Evolutionary conservation across 139 green algal genomes (phyloP).

Genomic region (Chlamydomonas sphaeroides): DNA sequence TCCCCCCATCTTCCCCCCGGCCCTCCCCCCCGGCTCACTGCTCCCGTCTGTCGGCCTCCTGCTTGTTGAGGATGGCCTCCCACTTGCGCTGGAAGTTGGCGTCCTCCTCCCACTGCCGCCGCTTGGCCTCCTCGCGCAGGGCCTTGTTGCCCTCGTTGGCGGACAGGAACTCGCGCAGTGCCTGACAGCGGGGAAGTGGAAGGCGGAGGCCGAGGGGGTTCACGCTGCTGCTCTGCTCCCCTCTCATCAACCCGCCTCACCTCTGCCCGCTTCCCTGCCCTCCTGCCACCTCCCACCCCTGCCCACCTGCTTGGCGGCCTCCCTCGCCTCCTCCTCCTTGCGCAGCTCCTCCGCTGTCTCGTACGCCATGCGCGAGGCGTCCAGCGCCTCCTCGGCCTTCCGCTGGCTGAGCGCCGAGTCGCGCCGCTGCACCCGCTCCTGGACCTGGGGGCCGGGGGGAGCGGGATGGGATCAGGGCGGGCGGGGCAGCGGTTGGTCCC

Average conservation of each 20-base stretch:
- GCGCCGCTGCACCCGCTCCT: neutral
- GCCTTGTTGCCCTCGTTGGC: constrained; percentile 48
- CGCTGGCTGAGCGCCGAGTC: constrained; percentile 25
- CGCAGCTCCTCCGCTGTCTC: constrained; percentile 54
- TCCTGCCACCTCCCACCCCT: no score
- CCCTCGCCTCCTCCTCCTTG: constrained; percentile 34
- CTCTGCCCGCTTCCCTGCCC: neutral
- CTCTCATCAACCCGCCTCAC: neutral
- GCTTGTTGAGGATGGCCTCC: constrained; percentile 48
- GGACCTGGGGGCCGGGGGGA: neutral
- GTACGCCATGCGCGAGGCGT: constrained; percentile 45
- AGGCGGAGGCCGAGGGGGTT: neutral
- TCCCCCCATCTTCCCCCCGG: neutral
- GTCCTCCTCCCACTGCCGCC: constrained; percentile 50
- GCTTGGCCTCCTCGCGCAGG: constrained; percentile 38
- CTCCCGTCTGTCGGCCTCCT: constrained; percentile 43
- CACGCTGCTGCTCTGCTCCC: neutral
- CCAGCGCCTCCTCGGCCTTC: constrained; percentile 37
- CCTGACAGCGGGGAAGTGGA: neutral
- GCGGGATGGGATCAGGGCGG: no score
- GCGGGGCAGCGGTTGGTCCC: no score
- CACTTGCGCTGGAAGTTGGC: constrained; percentile 17
- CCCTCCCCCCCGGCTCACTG: constrained; percentile 31
- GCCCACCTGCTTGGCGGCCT: constrained; percentile 19
- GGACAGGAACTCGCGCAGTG: constrained; percentile 41